Conservation (phyloP, 805 yeast genomes). For the Wickerhamia fluorescens region DNA sequence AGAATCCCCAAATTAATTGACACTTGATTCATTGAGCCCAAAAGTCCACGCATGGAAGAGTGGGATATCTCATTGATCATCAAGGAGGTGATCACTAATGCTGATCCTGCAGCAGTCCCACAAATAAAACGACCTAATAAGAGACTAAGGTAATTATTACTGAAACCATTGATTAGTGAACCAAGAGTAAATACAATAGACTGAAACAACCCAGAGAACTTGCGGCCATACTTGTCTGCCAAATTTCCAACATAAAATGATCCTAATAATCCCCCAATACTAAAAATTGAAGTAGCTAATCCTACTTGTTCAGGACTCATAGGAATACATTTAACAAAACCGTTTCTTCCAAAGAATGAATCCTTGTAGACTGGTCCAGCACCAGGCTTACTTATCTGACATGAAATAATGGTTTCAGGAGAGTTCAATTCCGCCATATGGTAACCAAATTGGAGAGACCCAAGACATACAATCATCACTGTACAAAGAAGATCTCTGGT, state of each 20-base stretch:
- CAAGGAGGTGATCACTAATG: constrained; percentile 80
- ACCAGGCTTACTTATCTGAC: constrained; percentile 34
- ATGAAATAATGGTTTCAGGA: constrained; percentile 66
- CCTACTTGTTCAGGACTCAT: constrained; percentile 58
- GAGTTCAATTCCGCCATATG: constrained; percentile 95
- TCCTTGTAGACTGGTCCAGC: constrained; percentile 21
- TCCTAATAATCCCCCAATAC: constrained; percentile 78
- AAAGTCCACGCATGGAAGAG: constrained; percentile 53
- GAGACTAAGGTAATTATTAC: constrained; percentile 38
- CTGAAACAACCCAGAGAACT: constrained; percentile 44
- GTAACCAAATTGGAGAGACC: constrained; percentile 85
- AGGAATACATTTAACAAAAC: constrained; percentile 46
- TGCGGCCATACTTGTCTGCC: constrained; percentile 64
- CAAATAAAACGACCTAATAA: constrained; percentile 66
- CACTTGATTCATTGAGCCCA: constrained; percentile 89
- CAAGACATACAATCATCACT: constrained; percentile 58
- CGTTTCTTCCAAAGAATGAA: constrained; percentile 36
- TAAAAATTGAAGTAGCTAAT: constrained; percentile 66
- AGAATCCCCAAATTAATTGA: constrained; percentile 81
- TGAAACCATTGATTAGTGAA: constrained; percentile 49
- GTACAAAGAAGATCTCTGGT: constrained; percentile 13
- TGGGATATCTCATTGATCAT: constrained; percentile 80
- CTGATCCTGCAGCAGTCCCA: constrained; percentile 84
- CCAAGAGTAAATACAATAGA: constrained; percentile 52
- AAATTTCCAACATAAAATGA: constrained; percentile 61